These are phyloP conservation scores for Mycena vitilis DNA, from an alignment of 768 basidiomycete species.

Conservation along the genomic window DNA sequence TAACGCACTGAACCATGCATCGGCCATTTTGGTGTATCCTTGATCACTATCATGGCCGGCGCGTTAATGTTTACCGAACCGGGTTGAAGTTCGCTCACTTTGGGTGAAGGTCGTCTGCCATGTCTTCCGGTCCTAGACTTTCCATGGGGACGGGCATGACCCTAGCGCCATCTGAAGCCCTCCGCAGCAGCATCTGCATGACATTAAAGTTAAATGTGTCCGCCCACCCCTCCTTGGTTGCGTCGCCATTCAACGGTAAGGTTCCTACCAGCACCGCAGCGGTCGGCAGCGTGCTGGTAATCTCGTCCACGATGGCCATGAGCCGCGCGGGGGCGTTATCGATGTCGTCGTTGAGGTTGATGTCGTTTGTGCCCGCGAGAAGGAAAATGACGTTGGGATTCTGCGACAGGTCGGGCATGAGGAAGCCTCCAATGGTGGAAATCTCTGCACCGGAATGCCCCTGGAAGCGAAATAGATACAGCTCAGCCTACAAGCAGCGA, in stretches of 20 bases:
- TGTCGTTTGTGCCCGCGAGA: conserved; percentile 28
- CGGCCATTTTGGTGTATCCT: conserved; percentile 16
- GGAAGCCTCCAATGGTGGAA: not conserved
- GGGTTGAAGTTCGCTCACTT: conserved; percentile 1
- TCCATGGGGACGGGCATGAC: conserved; percentile 10
- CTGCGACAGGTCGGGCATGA: conserved; percentile 9
- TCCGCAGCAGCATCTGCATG: conserved; percentile 10
- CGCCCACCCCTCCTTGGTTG: not conserved
- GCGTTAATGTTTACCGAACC: no score
- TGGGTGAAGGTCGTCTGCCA: conserved; percentile 14
- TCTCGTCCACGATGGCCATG: conserved; percentile 19
- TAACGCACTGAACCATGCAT: conserved; percentile 14
- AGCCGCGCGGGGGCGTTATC: conserved; percentile 13
- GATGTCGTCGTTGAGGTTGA: conserved; percentile 20
- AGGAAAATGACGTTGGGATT: conserved; percentile 22
- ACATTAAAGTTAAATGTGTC: conserved; percentile 6
- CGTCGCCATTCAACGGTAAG: conserved; percentile 9
- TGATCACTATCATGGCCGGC: conserved; percentile 1
- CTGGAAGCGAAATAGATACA: not conserved
- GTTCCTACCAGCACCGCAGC: conserved; percentile 10
- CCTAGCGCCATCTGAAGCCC: not conserved
- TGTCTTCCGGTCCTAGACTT: conserved; percentile 7
- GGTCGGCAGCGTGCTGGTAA: conserved; percentile 5
- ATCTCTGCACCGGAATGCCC: conserved; percentile 29
- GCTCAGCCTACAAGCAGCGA: no score